Evolutionary conservation across 495 filamentous ascomycete species (phyloP).

Genomic region (Tuber indicum): DNA sequence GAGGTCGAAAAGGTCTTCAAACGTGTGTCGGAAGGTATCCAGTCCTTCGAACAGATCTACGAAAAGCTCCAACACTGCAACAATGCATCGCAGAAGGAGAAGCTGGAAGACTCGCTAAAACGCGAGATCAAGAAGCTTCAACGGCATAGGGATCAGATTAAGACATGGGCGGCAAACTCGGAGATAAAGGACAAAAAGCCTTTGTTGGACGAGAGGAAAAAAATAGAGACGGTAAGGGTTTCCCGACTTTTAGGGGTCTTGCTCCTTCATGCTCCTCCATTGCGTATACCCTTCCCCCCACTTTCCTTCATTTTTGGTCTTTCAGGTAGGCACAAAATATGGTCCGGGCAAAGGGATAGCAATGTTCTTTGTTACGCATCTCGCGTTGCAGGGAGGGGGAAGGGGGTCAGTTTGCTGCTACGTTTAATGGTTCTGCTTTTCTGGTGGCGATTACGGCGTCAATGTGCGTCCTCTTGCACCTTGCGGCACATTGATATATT

Average conservation of each 20-base stretch:
- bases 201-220: conserved; percentile 80
- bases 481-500: not conserved
- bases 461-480: conserved; percentile 3
- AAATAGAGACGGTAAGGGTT: conserved; percentile 80
- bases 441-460: not conserved
- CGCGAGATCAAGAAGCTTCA: conserved; percentile 99
- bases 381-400: conserved; percentile 7
- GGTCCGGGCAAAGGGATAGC: conserved; percentile 10
- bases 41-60: conserved; percentile 83
- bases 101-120: conserved; percentile 93
- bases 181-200: conserved; percentile 99
- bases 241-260: conserved; percentile 8
- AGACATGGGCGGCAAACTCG: conserved; percentile 93
- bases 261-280: not conserved
- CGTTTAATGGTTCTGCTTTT: conserved; percentile 3
- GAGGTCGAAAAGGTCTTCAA: conserved; percentile 99
- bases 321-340: conserved; percentile 13
- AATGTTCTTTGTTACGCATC: conserved; percentile 36
- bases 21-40: conserved; percentile 86
- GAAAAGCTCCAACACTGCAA: conserved; percentile 88
- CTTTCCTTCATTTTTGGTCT: conserved; percentile 23
- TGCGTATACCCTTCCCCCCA: conserved; percentile 18
- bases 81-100: conserved; percentile 94
- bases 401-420: conserved; percentile 24
- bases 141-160: conserved; percentile 94